These are phyloP conservation scores for Gossypium gossypioides DNA, from an alignment of 441 rosid genomes.

Conservation along the genomic window DNA sequence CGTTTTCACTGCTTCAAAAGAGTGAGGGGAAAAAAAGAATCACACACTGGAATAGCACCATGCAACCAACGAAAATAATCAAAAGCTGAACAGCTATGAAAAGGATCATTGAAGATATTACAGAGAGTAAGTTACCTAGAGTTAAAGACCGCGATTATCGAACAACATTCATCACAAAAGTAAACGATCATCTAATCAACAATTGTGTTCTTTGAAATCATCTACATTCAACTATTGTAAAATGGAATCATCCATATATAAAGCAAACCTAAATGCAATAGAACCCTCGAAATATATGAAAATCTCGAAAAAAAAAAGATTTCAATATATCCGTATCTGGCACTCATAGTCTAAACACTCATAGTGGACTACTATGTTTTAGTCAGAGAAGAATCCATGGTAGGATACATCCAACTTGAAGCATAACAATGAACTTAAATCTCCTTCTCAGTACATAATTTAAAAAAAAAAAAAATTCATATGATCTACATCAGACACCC, in stretches of 20 bases:
- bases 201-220: background rate
- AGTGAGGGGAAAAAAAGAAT: background rate
- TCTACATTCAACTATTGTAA: background rate
- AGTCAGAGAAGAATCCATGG: constrained; percentile 17
- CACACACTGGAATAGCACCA: background rate
- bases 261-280: background rate
- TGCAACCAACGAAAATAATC: background rate
- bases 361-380: background rate
- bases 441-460: background rate
- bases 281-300: too few species aligned
- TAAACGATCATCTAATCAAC: background rate
- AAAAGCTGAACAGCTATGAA: background rate
- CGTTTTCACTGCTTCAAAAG: constrained; percentile 24
- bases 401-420: constrained; percentile 14
- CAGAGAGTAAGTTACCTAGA: background rate
- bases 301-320: too few species aligned
- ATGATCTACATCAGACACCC: constrained; percentile 17
- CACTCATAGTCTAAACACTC: background rate
- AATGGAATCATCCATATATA: background rate
- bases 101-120: background rate
- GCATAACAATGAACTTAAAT: constrained; percentile 8
- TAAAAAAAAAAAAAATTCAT: constrained; percentile 10
- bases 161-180: background rate
- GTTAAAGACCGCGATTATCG: background rate
- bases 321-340: background rate